phyloP scores from a whole-genome alignment of 169 alveolate genomes.

The Cryptosporidium parvum region DNA sequence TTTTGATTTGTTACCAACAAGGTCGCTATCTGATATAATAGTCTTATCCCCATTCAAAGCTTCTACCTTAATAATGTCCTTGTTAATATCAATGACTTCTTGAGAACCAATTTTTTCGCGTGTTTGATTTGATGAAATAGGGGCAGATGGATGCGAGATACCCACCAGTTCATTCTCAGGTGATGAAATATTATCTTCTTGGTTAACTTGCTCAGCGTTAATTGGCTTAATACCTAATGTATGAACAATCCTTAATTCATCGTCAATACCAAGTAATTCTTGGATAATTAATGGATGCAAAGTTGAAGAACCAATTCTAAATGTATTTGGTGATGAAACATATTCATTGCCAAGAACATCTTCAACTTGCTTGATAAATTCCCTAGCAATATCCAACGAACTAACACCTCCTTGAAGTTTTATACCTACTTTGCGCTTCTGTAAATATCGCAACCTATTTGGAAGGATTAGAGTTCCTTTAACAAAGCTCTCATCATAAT shows the following conservation, averaged over 20 bases:
- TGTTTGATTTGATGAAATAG: conserved; percentile 28
- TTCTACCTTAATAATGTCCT: conserved; percentile 58
- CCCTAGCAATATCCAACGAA: conserved; percentile 42
- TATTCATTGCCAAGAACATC: conserved; percentile 34
- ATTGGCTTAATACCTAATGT: conserved; percentile 50
- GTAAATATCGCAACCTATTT: conserved; percentile 55
- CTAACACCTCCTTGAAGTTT: conserved; percentile 75
- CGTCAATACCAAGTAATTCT: conserved; percentile 57
- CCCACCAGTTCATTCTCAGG: conserved; percentile 48
- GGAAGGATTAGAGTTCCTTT: conserved; percentile 53
- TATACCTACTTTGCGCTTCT: conserved; percentile 50
- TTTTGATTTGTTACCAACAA: conserved; percentile 30
- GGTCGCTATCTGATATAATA: neutral
- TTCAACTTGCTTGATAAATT: conserved; percentile 56
- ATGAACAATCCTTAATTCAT: conserved; percentile 63
- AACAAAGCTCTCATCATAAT: conserved; percentile 63
- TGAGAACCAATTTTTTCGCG: conserved; percentile 14
- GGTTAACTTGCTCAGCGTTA: conserved; percentile 13
- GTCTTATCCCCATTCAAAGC: conserved; percentile 10
- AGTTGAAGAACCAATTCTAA: conserved; percentile 75
- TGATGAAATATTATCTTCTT: neutral
- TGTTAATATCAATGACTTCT: conserved; percentile 23
- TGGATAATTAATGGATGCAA: conserved; percentile 48
- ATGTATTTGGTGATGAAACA: conserved; percentile 60
- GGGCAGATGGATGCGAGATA: conserved; percentile 63